These are phyloP conservation scores for Diaporthe citrichinensis DNA, from an alignment of 2,329 filamentous ascomycete species.

Conservation along the genomic window DNA sequence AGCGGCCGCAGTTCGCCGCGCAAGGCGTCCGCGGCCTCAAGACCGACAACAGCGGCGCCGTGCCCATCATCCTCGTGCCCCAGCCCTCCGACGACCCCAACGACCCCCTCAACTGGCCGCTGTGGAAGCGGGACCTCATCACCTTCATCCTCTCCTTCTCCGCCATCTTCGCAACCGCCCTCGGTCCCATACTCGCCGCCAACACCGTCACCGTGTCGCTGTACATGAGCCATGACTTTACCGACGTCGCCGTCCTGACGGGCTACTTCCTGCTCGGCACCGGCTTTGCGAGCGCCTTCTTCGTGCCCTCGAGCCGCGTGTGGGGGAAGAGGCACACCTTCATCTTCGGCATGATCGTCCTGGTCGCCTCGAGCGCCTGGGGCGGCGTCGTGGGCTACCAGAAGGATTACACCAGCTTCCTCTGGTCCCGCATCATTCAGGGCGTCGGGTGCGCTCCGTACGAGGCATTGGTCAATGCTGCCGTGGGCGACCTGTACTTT, in stretches of 20 bases:
- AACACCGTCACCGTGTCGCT: slow-evolving; percentile 85
- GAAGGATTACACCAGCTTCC: slow-evolving; percentile 77
- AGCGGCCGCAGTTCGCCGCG: slow-evolving; percentile 59
- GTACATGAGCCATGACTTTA: slow-evolving; percentile 76
- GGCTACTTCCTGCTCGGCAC: slow-evolving; percentile 90
- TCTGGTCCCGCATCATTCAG: slow-evolving; percentile 87
- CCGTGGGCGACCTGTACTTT: slow-evolving; percentile 90
- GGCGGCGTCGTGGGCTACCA: slow-evolving; percentile 72
- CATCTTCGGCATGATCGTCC: slow-evolving; percentile 79
- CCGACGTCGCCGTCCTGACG: slow-evolving; percentile 84
- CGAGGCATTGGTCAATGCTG: slow-evolving; percentile 89
- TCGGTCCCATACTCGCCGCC: slow-evolving; percentile 89
- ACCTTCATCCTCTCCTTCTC: slow-evolving; percentile 83
- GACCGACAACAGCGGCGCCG: slow-evolving; percentile 76
- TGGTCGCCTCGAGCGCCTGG: slow-evolving; percentile 84
- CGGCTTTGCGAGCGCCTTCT: slow-evolving; percentile 84
- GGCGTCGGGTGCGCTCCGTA: slow-evolving; percentile 90
- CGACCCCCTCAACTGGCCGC: slow-evolving; percentile 87
- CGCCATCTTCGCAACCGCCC: slow-evolving; percentile 85
- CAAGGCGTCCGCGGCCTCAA: slow-evolving; percentile 70
- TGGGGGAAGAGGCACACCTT: slow-evolving; percentile 96
- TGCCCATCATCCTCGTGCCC: slow-evolving; percentile 85
- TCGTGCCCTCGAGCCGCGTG: slow-evolving; percentile 88
- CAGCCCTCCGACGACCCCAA: slow-evolving; percentile 93
- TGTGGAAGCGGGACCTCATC: slow-evolving; percentile 88